Conservation (phyloP, 2,329 filamentous ascomycete species). For the Cordyceps sp. region DNA sequence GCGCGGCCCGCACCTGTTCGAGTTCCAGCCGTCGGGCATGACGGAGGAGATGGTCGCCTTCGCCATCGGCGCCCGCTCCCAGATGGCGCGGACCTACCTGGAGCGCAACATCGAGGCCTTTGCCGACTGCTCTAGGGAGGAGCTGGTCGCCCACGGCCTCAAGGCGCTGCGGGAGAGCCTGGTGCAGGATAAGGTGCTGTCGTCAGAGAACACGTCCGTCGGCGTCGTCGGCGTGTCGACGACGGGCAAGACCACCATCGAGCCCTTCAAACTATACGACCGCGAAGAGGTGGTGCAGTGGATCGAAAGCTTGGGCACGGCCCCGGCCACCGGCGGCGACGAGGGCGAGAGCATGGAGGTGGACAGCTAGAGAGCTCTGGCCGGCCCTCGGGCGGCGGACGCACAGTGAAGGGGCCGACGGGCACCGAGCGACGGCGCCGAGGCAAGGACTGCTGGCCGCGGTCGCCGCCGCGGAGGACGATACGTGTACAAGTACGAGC, state of each 20-base stretch:
- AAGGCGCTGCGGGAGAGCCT: conserved; percentile 87
- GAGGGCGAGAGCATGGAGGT: conserved; percentile 17
- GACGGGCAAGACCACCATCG: conserved; percentile 38
- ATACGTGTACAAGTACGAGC: conserved; percentile 19
- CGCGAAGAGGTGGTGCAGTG: conserved; percentile 73
- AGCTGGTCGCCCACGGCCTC: conserved; percentile 81
- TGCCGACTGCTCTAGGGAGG: conserved; percentile 57
- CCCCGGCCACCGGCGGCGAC: conserved; percentile 20
- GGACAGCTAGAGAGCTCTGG: conserved; percentile 13
- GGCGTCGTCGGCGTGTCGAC: conserved; percentile 56
- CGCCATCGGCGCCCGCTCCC: conserved; percentile 85
- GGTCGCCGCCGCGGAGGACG: conserved; percentile 7
- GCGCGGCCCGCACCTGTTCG: conserved; percentile 85
- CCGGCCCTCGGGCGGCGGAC: no score
- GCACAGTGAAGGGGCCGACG: no score
- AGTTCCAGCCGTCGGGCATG: conserved; percentile 93
- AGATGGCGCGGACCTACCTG: conserved; percentile 95
- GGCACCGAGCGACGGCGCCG: no score
- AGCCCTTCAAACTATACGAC: conserved; percentile 83
- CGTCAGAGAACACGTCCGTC: conserved; percentile 89
- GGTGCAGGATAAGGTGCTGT: conserved; percentile 93
- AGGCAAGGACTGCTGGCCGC: no score
- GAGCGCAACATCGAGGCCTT: conserved; percentile 85
- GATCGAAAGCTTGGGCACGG: conserved; percentile 56
- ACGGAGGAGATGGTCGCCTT: conserved; percentile 96